Conservation (phyloP, 306 rosid genomes). For the Herpetospermum pedunculosum region DNA sequence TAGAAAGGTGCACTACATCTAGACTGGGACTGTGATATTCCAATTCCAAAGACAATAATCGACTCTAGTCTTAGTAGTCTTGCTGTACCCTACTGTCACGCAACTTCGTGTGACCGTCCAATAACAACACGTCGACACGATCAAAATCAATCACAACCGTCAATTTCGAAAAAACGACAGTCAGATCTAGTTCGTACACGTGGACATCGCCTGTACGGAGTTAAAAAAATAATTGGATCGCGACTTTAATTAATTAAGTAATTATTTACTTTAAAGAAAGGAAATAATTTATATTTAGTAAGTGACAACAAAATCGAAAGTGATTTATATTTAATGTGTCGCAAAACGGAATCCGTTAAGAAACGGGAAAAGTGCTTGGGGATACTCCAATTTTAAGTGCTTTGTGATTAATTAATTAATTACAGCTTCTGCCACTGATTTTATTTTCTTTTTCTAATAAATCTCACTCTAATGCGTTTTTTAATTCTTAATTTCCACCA, state of each 20-base stretch:
- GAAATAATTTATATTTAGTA: neutral
- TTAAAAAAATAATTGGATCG: neutral
- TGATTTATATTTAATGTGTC: neutral
- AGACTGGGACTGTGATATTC: neutral
- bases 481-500: neutral
- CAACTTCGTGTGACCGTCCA: conserved; percentile 2
- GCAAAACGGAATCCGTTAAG: neutral
- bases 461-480: neutral
- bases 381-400: neutral
- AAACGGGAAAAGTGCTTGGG: neutral
- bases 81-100: neutral
- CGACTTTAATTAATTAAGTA: neutral
- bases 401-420: too few species aligned
- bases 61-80: neutral
- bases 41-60: neutral
- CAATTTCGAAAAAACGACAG: neutral
- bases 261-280: neutral
- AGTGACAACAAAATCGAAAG: neutral
- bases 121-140: neutral
- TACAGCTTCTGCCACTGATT: neutral
- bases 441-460: neutral
- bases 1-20: too few species aligned
- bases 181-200: neutral
- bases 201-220: neutral
- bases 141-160: neutral